Percentiles rank a stretch among this genome's conserved stretches.
phyloP scores from a whole-genome alignment of 768 basidiomycete genomes.

The Amanita muscaria region DNA sequence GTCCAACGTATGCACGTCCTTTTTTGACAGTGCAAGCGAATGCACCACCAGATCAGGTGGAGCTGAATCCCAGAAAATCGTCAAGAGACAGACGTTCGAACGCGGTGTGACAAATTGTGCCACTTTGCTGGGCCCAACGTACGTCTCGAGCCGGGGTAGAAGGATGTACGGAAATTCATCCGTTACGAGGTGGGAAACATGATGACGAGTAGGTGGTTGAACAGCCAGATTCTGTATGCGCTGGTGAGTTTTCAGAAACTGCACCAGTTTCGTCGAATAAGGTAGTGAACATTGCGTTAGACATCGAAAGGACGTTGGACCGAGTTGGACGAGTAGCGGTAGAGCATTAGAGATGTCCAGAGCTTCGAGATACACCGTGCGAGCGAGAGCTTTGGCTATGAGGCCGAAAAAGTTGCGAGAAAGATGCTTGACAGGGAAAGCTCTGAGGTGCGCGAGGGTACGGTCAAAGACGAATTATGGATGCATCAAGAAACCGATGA shows the following conservation, averaged over 20 bases:
- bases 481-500: too few relatives aligned
- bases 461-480: too few relatives aligned
- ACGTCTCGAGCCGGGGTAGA: constrained; percentile 8
- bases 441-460: constrained; percentile 7
- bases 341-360: constrained; percentile 10
- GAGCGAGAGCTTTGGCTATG: constrained; percentile 7
- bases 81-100: constrained; percentile 10
- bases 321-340: constrained; percentile 7
- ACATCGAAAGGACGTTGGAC: constrained; percentile 2
- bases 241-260: constrained; percentile 9
- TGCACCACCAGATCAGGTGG: constrained; percentile 5
- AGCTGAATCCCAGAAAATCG: constrained; percentile 11
- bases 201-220: constrained; percentile 7
- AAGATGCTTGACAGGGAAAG: constrained; percentile 1
- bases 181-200: neutral
- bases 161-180: constrained; percentile 1
- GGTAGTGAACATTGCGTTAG: constrained; percentile 11
- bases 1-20: constrained; percentile 8
- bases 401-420: constrained; percentile 10
- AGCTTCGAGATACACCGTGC: constrained; percentile 4
- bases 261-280: constrained; percentile 3
- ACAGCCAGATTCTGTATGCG: constrained; percentile 7
- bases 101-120: constrained; percentile 10
- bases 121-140: constrained; percentile 10
- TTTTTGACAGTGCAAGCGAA: constrained; percentile 5